A percentile compares a stretch with the other conserved stretches of the same genome.
Conservation (phyloP, 495 filamentous ascomycete genomes). For the Aspergillus sparsus region DNA sequence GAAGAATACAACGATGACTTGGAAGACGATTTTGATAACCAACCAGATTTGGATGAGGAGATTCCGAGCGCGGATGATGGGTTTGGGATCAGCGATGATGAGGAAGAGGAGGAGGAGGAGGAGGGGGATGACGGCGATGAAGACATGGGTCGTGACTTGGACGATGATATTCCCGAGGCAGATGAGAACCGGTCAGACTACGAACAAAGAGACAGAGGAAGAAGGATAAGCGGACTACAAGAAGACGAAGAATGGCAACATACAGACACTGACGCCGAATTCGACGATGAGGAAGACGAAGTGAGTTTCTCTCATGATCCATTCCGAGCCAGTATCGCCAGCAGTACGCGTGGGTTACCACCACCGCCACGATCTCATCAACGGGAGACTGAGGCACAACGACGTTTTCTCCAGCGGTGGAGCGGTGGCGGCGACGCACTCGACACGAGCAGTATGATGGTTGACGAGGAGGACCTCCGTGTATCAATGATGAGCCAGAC, state of each 20-base stretch:
- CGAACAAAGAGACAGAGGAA: conserved; percentile 25
- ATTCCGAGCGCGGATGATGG: conserved; percentile 38
- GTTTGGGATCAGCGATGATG: conserved; percentile 33
- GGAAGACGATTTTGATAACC: conserved; percentile 43
- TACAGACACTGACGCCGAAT: conserved; percentile 79
- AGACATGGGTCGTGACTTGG: conserved; percentile 37
- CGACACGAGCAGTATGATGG: conserved; percentile 43
- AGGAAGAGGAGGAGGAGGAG: conserved; percentile 23
- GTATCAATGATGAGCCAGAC: conserved; percentile 45
- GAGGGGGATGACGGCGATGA: conserved; percentile 27
- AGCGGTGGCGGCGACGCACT: conserved; percentile 48
- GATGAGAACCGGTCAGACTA: conserved; percentile 26
- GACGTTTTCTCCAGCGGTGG: conserved; percentile 49
- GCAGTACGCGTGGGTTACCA: conserved; percentile 35
- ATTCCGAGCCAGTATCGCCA: conserved; percentile 44
- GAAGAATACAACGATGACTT: conserved; percentile 43
- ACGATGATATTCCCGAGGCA: conserved; percentile 49
- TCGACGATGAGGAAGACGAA: conserved; percentile 50
- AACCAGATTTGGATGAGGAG: conserved; percentile 47
- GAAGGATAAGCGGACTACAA: background rate
- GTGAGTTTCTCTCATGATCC: conserved; percentile 31
- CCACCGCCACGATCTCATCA: conserved; percentile 27
- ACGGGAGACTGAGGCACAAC: conserved; percentile 45
- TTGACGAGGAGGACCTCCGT: conserved; percentile 46
- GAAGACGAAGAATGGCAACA: conserved; percentile 58